These are phyloP conservation scores for Fragaria ananassa DNA, from an alignment of 306 rosid genomes.

Conservation along the genomic window DNA sequence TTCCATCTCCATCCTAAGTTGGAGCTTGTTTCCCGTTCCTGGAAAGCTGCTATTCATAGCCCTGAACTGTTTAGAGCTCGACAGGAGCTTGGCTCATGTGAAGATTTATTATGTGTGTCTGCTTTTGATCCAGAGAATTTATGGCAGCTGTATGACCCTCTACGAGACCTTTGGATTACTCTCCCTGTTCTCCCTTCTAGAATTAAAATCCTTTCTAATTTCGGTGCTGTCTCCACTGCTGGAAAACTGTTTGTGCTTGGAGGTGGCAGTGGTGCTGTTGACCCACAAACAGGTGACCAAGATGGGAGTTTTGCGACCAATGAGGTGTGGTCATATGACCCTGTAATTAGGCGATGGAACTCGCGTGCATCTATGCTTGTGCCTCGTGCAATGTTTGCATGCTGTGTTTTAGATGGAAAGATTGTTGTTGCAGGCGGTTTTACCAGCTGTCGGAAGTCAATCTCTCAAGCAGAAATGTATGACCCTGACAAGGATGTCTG, in stretches of 20 bases:
- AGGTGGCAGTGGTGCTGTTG: slow-evolving; percentile 94
- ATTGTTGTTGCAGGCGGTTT: slow-evolving; percentile 96
- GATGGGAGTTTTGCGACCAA: slow-evolving; percentile 93
- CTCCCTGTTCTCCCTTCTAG: slow-evolving; percentile 94
- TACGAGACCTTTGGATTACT: slow-evolving; percentile 83
- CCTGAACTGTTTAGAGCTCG: slow-evolving; percentile 77
- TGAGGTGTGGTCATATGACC: slow-evolving; percentile 97
- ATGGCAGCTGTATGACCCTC: slow-evolving; percentile 94
- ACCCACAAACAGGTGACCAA: slow-evolving; percentile 93
- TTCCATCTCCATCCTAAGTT: slow-evolving; percentile 77
- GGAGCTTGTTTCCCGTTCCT: slow-evolving; percentile 83
- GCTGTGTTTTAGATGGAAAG: slow-evolving; percentile 86
- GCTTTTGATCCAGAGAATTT: slow-evolving; percentile 93
- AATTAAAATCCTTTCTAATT: slow-evolving; percentile 80
- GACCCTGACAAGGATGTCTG: slow-evolving; percentile 82
- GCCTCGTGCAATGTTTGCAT: slow-evolving; percentile 95
- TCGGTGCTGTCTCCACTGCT: slow-evolving; percentile 76
- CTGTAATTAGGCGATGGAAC: slow-evolving; percentile 73
- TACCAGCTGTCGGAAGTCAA: slow-evolving; percentile 87
- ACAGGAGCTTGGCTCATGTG: slow-evolving; percentile 72
- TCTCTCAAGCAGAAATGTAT: slow-evolving; percentile 91
- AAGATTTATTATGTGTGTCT: slow-evolving; percentile 78
- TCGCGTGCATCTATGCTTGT: slow-evolving; percentile 80
- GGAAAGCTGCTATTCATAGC: slow-evolving; percentile 82
- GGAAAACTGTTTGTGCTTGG: slow-evolving; percentile 95